Evolutionary conservation across 208 protist species (phyloP).

Genomic region (Acanthamoeba lenticulata): DNA sequence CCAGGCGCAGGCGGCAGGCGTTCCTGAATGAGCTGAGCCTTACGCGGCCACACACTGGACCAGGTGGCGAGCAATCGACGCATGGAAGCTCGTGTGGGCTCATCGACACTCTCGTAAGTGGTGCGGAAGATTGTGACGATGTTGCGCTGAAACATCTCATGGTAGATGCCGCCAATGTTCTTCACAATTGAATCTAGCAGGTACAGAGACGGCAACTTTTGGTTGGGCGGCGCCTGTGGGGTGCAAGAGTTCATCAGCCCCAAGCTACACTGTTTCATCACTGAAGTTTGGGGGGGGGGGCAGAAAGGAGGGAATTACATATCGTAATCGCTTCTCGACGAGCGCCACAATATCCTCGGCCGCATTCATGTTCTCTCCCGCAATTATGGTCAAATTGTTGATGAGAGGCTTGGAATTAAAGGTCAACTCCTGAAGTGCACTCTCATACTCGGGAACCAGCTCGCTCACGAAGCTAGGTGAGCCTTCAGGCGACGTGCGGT

Average conservation of each 20-base stretch:
- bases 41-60: not conserved
- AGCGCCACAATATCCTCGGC: constrained; percentile 58
- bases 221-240: not conserved
- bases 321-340: constrained; percentile 53
- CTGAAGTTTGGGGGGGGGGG: not conserved
- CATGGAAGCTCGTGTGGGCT: not conserved
- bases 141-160: constrained; percentile 24
- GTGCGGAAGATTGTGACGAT: not conserved
- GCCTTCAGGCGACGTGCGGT: not conserved
- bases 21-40: not conserved
- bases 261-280: not conserved
- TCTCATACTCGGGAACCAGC: constrained; percentile 61
- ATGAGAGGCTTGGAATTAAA: constrained; percentile 71
- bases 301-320: not conserved
- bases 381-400: constrained; percentile 66
- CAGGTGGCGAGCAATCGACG: not conserved
- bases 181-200: constrained; percentile 67
- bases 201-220: constrained; percentile 69
- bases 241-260: not conserved
- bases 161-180: constrained; percentile 68
- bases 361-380: constrained; percentile 14
- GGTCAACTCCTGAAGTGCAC: constrained; percentile 30
- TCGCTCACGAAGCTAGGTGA: not conserved
- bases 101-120: not conserved
- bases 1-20: not conserved